These are phyloP conservation scores for Tuber calosporum DNA, from an alignment of 495 filamentous ascomycete genomes.

Conservation along the genomic window DNA sequence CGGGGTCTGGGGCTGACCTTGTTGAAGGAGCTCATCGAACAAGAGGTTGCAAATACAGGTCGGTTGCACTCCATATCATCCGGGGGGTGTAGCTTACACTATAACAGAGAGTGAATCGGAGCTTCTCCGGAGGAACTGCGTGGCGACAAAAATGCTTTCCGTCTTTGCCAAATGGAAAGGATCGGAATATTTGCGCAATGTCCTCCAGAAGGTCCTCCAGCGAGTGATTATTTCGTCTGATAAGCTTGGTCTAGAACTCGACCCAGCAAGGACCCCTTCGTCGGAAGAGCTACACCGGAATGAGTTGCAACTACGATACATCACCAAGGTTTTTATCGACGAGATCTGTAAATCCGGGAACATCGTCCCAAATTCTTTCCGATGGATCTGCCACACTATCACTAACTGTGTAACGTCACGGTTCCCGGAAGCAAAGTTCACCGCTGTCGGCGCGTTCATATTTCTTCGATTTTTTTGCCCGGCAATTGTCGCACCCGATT, in stretches of 20 bases:
- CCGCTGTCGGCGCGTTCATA: slow-evolving; percentile 61
- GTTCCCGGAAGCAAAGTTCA: slow-evolving; percentile 63
- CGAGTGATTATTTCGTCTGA: slow-evolving; percentile 54
- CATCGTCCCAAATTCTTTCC: slow-evolving; percentile 56
- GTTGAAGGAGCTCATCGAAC: slow-evolving; percentile 57
- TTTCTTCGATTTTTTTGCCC: slow-evolving; percentile 65
- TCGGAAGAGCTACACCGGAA: slow-evolving; percentile 56
- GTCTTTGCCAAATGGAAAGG: slow-evolving; percentile 65
- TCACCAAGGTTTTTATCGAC: slow-evolving; percentile 60
- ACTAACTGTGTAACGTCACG: slow-evolving; percentile 52
- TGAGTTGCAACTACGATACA: slow-evolving; percentile 53
- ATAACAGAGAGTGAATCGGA: slow-evolving; percentile 54
- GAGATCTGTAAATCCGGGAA: slow-evolving; percentile 56
- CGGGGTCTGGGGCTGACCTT: slow-evolving; percentile 55
- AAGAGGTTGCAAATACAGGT: slow-evolving; percentile 57
- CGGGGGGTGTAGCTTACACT: slow-evolving; percentile 10
- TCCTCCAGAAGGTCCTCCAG: slow-evolving; percentile 57
- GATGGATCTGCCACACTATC: slow-evolving; percentile 60
- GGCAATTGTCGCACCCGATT: slow-evolving; percentile 61
- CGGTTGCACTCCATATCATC: slow-evolving; percentile 26
- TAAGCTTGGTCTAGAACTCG: slow-evolving; percentile 58
- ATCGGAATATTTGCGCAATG: slow-evolving; percentile 53
- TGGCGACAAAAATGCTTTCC: slow-evolving; percentile 62
- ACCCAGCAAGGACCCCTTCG: slow-evolving; percentile 52
- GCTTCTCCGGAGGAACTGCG: slow-evolving; percentile 56